Conservation (phyloP, 768 basidiomycete species). For the Mycena albidolilacea region DNA sequence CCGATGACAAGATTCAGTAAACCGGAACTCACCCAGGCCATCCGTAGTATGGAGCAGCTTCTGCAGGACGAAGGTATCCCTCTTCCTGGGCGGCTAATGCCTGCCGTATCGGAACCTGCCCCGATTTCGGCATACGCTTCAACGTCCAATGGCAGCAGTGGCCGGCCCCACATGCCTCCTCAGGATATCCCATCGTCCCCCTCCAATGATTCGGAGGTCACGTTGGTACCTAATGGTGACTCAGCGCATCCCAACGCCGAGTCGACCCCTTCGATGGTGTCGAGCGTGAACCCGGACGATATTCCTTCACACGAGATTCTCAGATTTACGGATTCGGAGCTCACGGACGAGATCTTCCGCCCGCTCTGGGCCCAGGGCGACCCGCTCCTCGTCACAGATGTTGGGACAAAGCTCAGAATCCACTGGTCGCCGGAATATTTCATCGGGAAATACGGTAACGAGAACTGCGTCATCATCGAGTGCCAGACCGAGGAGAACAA, state of each 20-base stretch:
- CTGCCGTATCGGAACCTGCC: background rate
- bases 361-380: conserved; percentile 81
- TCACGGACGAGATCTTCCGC: conserved; percentile 75
- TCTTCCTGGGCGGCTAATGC: background rate
- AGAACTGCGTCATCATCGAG: conserved; percentile 82
- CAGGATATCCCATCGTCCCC: conserved; percentile 24
- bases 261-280: conserved; percentile 4
- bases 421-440: conserved; percentile 91
- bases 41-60: conserved; percentile 78
- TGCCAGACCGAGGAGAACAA: conserved; percentile 82
- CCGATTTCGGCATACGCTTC: background rate
- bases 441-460: conserved; percentile 72
- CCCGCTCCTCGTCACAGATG: conserved; percentile 83
- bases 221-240: conserved; percentile 28
- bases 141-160: conserved; percentile 4
- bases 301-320: conserved; percentile 65
- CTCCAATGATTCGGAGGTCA: conserved; percentile 32
- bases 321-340: conserved; percentile 61
- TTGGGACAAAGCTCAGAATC: conserved; percentile 73
- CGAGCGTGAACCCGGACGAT: conserved; percentile 41
- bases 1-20: conserved; percentile 85
- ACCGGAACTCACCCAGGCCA: conserved; percentile 73
- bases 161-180: background rate
- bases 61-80: conserved; percentile 44
- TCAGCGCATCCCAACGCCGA: background rate